phyloP scores from a whole-genome alignment of 345 rosid species.

The Dimocarpus longan region DNA sequence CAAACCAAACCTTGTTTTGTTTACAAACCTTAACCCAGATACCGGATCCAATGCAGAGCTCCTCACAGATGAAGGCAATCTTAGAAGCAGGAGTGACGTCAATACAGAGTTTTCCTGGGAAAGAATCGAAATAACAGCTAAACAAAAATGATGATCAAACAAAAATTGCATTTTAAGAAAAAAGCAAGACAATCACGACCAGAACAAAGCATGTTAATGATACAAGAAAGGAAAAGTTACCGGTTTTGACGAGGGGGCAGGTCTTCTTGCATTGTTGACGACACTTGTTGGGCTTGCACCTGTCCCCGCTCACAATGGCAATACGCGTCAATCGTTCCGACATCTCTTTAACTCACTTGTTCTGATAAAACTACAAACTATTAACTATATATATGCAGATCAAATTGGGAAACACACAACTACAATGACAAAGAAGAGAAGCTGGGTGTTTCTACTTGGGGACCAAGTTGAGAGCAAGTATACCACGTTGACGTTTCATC shows the following conservation, averaged over 20 bases:
- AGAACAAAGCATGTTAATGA: background rate
- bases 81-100: slow-evolving; percentile 80
- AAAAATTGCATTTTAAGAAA: no score
- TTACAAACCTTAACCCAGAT: slow-evolving; percentile 85
- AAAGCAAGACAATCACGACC: background rate
- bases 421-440: no score
- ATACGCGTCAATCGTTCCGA: slow-evolving; percentile 94
- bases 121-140: no score
- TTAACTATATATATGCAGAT: no score
- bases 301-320: slow-evolving; percentile 85
- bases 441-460: no score
- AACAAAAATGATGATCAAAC: no score
- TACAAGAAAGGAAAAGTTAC: slow-evolving; percentile 28
- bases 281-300: slow-evolving; percentile 98
- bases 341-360: slow-evolving; percentile 38
- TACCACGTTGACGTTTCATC: no score
- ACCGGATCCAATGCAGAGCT: slow-evolving; percentile 96
- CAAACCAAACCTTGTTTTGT: no score
- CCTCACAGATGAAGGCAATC: slow-evolving; percentile 96
- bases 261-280: slow-evolving; percentile 98
- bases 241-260: slow-evolving; percentile 98
- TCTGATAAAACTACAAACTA: no score
- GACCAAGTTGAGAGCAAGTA: no score
- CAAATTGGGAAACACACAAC: no score
- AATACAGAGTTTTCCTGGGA: slow-evolving; percentile 86